These are phyloP conservation scores for Floccularia luteovirens DNA, from an alignment of 768 basidiomycete species.

Conservation along the genomic window DNA sequence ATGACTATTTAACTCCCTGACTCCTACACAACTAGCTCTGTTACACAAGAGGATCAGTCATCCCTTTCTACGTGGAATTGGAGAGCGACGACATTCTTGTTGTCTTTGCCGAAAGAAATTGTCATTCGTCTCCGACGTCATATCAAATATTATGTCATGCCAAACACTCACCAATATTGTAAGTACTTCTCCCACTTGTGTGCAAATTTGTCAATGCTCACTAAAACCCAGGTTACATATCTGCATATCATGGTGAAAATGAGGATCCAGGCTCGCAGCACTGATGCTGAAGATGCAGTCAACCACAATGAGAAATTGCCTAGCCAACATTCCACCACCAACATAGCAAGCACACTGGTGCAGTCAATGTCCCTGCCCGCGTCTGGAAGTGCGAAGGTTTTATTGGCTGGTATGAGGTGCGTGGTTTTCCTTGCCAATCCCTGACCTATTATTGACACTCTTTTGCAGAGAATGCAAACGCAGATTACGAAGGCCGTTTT, in stretches of 20 bases:
- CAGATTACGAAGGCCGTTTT: slow-evolving; percentile 95
- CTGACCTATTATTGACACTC: slow-evolving; percentile 1
- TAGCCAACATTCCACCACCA: slow-evolving; percentile 32
- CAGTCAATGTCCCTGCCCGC: slow-evolving; percentile 64
- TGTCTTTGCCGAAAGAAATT: slow-evolving; percentile 23
- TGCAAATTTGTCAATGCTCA: too few species aligned
- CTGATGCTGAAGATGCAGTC: slow-evolving; percentile 41
- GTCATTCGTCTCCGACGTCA: slow-evolving; percentile 22
- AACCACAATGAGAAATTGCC: slow-evolving; percentile 30
- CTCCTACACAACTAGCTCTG: slow-evolving; percentile 18
- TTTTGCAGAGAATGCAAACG: slow-evolving; percentile 81
- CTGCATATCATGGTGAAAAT: slow-evolving; percentile 97
- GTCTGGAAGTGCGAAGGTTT: slow-evolving; percentile 76
- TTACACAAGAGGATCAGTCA: slow-evolving; percentile 31
- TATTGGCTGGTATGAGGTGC: slow-evolving; percentile 91
- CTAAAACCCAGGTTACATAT: slow-evolving; percentile 95
- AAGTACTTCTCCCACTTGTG: too few species aligned
- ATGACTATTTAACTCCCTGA: background rate
- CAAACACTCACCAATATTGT: too few species aligned
- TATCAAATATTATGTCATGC: slow-evolving; percentile 13
- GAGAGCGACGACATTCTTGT: slow-evolving; percentile 20
- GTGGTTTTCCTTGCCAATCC: slow-evolving; percentile 12
- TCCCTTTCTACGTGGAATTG: slow-evolving; percentile 26
- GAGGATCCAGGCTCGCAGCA: slow-evolving; percentile 79
- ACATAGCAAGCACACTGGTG: slow-evolving; percentile 53